Evolutionary conservation across 148 eudicot species (phyloP), one percentile per base, ranked within the genome.

Genomic region (Heliamphora exappendiculata): DNA sequence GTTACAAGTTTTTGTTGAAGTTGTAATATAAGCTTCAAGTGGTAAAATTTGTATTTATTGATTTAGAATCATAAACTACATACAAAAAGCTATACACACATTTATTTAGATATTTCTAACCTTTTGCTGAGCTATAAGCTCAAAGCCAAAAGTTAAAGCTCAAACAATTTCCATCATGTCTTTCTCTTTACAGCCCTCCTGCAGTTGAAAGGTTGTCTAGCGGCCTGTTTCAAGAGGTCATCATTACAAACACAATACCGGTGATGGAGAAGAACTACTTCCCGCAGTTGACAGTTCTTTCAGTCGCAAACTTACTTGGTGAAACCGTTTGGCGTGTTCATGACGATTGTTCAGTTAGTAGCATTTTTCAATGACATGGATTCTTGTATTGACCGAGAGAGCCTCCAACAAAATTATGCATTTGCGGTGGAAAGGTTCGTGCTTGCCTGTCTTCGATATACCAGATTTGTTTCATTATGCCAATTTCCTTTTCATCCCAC

Each of bases 291-390:
- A 89, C 93, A 5, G 91, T 89, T 76, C 87, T 89, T 36, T 88
- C 93, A 22, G 86, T 85, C 11, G 93, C 93, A 42, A 89, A 87
- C 80, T 79, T 89, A 39, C 55, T 89, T 82, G 93, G 91, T 37
- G 93, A 89, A 79, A 89, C 93, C 36, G 88, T 89, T 66, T 88
- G 93, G 91, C 91, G 93, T 26, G 81, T 89, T 59, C 93, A 89
- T 36, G 91, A 85, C 57, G 93, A 89, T 74, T 81, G 80, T 45
- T 89, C 93, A 42, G 88, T 89, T 24, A 89, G 93, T 76, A 90
- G 94, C 79, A 90, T 90, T 66, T 90, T 90, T 72, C 91, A 82
- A 76, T 90, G 79, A 90, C 57, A 10, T 26, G 20, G 60, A 73
- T 29, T 5, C 22, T 31, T 34, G 16, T 17, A 8, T 63, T 36